Evolutionary conservation across 345 rosid species (phyloP).

Genomic region (Reutealis trisperma): DNA sequence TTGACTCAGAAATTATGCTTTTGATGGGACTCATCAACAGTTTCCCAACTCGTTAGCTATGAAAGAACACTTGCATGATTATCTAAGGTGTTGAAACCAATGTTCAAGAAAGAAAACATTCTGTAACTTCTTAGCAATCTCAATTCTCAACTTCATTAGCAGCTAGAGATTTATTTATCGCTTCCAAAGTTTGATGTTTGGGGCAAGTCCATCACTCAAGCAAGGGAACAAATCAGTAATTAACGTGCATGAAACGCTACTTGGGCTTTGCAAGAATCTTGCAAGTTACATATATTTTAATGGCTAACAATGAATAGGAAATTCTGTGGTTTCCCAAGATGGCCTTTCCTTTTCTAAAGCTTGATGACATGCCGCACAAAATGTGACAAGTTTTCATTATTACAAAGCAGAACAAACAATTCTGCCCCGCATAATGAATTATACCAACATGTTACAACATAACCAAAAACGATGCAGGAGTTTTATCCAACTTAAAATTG

Average conservation of each 20-base stretch:
- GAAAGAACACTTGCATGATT: neutral
- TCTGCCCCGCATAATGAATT: neutral
- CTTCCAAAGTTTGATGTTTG: neutral
- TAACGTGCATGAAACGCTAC: neutral
- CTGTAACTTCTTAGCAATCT: neutral
- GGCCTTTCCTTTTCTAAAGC: neutral
- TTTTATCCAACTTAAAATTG: neutral
- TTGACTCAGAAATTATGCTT: neutral
- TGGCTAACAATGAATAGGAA: neutral
- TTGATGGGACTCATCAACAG: neutral
- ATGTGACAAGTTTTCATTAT: neutral
- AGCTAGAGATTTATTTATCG: neutral
- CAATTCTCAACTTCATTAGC: neutral
- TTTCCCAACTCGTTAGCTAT: neutral
- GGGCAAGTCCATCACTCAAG: constrained; percentile 6
- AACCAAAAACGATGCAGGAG: neutral
- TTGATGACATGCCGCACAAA: neutral
- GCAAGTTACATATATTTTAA: neutral
- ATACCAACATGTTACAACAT: neutral
- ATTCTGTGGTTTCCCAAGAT: neutral
- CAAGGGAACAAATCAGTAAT: neutral
- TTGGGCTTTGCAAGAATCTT: neutral
- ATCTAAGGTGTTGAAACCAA: neutral
- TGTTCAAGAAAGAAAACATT: neutral
- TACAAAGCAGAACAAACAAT: neutral